A percentile compares a stretch with the other conserved stretches of the same genome.
phyloP scores from a whole-genome alignment of 148 eudicot genomes.

The Amaranthus palmeri region DNA sequence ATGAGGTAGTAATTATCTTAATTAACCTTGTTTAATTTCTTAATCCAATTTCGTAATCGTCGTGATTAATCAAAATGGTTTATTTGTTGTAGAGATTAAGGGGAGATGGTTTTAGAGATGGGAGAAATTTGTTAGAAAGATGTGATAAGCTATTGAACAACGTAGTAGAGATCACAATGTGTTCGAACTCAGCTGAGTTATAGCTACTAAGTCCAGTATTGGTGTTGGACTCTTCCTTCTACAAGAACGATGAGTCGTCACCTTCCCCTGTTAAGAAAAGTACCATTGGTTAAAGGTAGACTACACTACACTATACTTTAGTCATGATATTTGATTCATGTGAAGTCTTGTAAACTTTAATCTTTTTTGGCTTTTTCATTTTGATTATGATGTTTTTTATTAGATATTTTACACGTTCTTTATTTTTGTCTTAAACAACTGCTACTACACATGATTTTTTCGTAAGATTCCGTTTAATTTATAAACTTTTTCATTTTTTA shows the following conservation, averaged over 20 bases:
- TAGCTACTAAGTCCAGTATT: constrained; percentile 95
- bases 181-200: constrained; percentile 40
- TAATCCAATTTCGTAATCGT: no score
- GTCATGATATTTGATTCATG: not conserved
- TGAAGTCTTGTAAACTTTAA: not conserved
- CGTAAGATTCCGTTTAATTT: not conserved
- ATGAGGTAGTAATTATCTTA: no score
- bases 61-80: no score
- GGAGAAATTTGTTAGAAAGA: constrained; percentile 64
- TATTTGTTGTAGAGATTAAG: constrained; percentile 46
- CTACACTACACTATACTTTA: not conserved
- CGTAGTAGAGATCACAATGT: constrained; percentile 64
- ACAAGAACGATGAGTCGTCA: constrained; percentile 77
- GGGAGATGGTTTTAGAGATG: constrained; percentile 57
- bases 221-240: constrained; percentile 84
- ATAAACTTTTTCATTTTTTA: no score
- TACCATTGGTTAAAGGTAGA: constrained; percentile 70
- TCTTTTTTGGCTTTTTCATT: constrained; percentile 17
- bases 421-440: not conserved
- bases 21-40: no score
- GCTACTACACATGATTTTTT: constrained; percentile 1
- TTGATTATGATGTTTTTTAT: constrained; percentile 19
- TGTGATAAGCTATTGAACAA: constrained; percentile 73
- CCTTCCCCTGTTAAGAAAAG: constrained; percentile 93
- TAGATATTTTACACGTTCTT: constrained; percentile 6